Conservation (phyloP, 768 basidiomycete genomes). For the Mycena chlorophos region DNA sequence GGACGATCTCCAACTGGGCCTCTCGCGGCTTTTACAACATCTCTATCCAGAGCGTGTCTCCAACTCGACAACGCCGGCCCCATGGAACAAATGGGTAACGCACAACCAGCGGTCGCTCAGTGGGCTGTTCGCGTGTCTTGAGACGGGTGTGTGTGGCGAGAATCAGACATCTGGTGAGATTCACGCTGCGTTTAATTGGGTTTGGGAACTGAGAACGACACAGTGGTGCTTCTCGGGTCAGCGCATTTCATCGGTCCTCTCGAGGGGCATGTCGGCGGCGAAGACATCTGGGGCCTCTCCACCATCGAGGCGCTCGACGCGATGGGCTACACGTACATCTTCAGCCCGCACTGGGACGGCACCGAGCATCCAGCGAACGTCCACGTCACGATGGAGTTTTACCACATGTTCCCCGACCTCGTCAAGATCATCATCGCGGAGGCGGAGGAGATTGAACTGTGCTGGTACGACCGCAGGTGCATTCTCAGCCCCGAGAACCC, state of each 20-base stretch:
- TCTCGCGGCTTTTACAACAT: no score
- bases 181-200: not conserved
- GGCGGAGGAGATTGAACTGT: not conserved
- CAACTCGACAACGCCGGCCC: no score
- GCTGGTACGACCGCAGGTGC: slow-evolving; percentile 22
- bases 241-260: slow-evolving; percentile 29
- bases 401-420: slow-evolving; percentile 36
- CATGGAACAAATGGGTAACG: not conserved
- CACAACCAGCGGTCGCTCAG: not conserved
- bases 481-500: slow-evolving; percentile 31
- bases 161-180: slow-evolving; percentile 29
- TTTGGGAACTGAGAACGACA: not conserved
- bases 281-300: slow-evolving; percentile 33
- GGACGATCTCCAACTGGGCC: no score
- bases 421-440: slow-evolving; percentile 30
- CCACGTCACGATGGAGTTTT: slow-evolving; percentile 16
- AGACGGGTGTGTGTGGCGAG: slow-evolving; percentile 26
- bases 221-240: slow-evolving; percentile 31
- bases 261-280: slow-evolving; percentile 27
- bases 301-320: slow-evolving; percentile 29
- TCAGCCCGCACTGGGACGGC: slow-evolving; percentile 20
- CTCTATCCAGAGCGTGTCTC: no score
- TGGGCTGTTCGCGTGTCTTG: slow-evolving; percentile 24
- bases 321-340: slow-evolving; percentile 19
- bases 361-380: slow-evolving; percentile 6